Base-by-base conservation (phyloP, 306 rosid species). In the Vachellia pachyceras region DNA sequence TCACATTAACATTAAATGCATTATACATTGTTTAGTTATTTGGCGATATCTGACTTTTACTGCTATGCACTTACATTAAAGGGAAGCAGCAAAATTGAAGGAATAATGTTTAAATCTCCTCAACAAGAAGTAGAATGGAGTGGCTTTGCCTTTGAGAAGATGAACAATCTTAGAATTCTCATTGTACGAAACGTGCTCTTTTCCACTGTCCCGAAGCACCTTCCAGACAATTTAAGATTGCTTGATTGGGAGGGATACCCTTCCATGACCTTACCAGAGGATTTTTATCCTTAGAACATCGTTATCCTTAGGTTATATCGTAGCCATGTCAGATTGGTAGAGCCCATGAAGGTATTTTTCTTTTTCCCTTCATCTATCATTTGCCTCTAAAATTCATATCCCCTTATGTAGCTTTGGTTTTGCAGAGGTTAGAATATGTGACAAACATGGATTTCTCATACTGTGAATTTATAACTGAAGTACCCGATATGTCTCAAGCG, bases 11-110 rank as follows among this genome's bases (percentile, higher is more conserved):
- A 18, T 6, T 20, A 54, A 54, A 54, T 54, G 61, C 61, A n/a
- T 20, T n/a, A 10, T 54, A 8, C 61, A 54, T n/a, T 6, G 61
- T 54, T 54, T 18, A 12, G 1, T 9, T 20, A 20, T 57, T 22
- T 57, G 64, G 13, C 11, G 22, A 57, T 57, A 57, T 57, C 64
- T 57, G 22, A 57, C 14, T 58, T 0, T 22, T 57, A 57, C 13
- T 55, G 7, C 36, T 58, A 4, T 22, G 36, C 36, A 23, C 15
- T 22, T 3, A 1, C 15, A 23, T 58, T 58, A 10, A 23, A 58
- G 65, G 65, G 65, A 58, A 58, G 65, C 15, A 58, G 37, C 15
- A 58, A 58, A 9, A 58, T 58, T 58, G 36, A 58, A 58, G 65
- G 65, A 58, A 58, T 58, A 58, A 58, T 58, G 65, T 36, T 58